Conservation (phyloP, 2,329 filamentous ascomycete species). For the Neonectria neomacrospora region DNA sequence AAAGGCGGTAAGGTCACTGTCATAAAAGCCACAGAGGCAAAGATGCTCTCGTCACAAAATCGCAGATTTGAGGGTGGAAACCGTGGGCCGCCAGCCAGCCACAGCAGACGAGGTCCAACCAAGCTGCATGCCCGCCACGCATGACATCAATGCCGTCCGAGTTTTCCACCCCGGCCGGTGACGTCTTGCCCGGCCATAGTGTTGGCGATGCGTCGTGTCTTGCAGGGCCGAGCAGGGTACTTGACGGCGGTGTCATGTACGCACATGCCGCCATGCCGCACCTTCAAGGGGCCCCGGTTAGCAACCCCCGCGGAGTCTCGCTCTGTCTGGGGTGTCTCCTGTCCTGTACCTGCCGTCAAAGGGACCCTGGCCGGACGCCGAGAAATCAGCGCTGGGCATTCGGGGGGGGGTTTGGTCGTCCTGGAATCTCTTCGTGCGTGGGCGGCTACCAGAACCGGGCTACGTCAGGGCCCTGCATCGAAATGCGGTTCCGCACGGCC, state of each 20-base stretch:
- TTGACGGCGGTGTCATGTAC: slow-evolving; percentile 9
- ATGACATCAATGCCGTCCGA: slow-evolving; percentile 22
- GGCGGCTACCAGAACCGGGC: slow-evolving; percentile 13
- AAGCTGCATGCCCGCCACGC: slow-evolving; percentile 13
- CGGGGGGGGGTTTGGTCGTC: slow-evolving; percentile 5
- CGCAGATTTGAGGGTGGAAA: slow-evolving; percentile 5
- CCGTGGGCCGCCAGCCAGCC: background rate
- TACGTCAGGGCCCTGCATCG: slow-evolving; percentile 13
- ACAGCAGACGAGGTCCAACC: slow-evolving; percentile 8
- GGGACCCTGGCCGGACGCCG: background rate
- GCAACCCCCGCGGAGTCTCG: background rate
- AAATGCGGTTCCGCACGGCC: slow-evolving; percentile 25
- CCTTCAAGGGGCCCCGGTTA: slow-evolving; percentile 8
- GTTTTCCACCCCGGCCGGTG: slow-evolving; percentile 11
- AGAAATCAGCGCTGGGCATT: slow-evolving; percentile 9
- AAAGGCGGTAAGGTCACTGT: slow-evolving; percentile 25
- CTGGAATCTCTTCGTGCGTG: slow-evolving; percentile 24
- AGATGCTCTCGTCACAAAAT: slow-evolving; percentile 1
- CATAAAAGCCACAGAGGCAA: slow-evolving; percentile 16
- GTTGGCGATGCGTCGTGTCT: slow-evolving; percentile 23
- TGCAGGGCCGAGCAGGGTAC: slow-evolving; percentile 21
- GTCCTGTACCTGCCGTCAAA: slow-evolving; percentile 4
- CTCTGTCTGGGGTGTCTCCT: slow-evolving; percentile 2
- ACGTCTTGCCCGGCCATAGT: slow-evolving; percentile 9
- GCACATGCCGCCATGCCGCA: slow-evolving; percentile 17